Evolutionary conservation across 345 rosid genomes (phyloP), one percentile per base, ranked within the genome.

Genomic region (Nasturtium officinale): DNA sequence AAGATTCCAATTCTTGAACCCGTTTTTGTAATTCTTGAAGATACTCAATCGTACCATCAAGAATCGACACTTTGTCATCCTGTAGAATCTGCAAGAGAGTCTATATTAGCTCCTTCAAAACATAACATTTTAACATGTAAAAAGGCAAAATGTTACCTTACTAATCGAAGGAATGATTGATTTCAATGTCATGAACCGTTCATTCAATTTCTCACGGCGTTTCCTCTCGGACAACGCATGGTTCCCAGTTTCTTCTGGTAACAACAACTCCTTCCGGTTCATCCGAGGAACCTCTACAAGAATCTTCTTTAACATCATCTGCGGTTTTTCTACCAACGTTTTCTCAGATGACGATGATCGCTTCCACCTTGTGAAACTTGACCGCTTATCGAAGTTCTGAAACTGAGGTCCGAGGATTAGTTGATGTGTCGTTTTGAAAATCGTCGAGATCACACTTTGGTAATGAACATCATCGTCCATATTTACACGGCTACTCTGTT

Each of bases 31-130:
- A 85, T 75, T 85, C 89, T 75, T 86, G 86, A 11, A 92, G 79
- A 65, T 87, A 89, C 63, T 81, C 80, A 32, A 96, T 92, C 4
- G 99, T 85, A 71, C 83, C 88, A 67, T 96, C 98, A 72, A 96
- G 87, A 72, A 90, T 82, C 0, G 92, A 82, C 35, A 87, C 85
- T 69, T 87, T 81, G 74, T 90, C 96, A 16, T 67, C 80, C 97
- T 96, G 86, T 85, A 80, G 30, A 43, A 80, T 28, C 20, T 48
- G 7, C 5, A 23, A 23, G 23, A 53, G 12, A 26, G 7, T 18
- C 17, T 29, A 51, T 0, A 50, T 58, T 20, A 59, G 33, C n/a
- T 33, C 50, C 3, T 3, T 45, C 12, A 17, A 45, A 73, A 2
- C 9, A 56, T 56, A 42, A 13, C 0, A 21, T 9, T 20, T 6